Conservation (phyloP, 371 early-diverging fungal species). For the Lichtheimia ramosa region DNA sequence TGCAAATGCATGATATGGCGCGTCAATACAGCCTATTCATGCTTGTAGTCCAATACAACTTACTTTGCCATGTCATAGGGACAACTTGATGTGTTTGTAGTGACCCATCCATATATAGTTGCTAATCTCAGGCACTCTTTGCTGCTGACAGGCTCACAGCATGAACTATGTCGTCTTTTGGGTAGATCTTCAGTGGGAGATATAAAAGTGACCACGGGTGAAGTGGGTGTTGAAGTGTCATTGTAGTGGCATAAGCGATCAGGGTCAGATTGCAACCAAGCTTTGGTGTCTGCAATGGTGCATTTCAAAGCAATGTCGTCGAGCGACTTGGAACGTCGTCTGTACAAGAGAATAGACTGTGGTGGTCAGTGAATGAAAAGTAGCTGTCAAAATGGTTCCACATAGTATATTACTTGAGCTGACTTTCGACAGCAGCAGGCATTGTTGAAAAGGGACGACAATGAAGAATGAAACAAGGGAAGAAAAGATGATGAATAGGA, state of each 20-base stretch:
- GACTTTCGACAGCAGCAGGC: neutral
- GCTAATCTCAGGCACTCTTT: slow-evolving; percentile 51
- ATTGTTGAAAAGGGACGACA: neutral
- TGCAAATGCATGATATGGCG: too few species aligned
- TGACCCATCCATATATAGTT: slow-evolving; percentile 61
- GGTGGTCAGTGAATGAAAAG: neutral
- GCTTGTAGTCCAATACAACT: too few species aligned
- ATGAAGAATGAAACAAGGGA: slow-evolving; percentile 1
- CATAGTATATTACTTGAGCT: neutral
- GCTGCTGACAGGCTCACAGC: slow-evolving; percentile 35
- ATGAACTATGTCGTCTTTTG: slow-evolving; percentile 51
- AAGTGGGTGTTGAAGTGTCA: slow-evolving; percentile 12
- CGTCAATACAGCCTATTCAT: too few species aligned
- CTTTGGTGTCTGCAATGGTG: neutral
- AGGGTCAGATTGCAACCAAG: neutral
- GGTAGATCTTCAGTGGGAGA: neutral
- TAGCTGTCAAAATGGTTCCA: neutral
- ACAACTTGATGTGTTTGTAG: slow-evolving; percentile 3
- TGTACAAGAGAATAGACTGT: neutral
- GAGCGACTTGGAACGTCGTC: slow-evolving; percentile 43
- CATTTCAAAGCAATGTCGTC: slow-evolving; percentile 26
- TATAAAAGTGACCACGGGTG: slow-evolving; percentile 22
- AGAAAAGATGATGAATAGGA: neutral
- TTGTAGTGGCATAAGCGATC: slow-evolving; percentile 10
- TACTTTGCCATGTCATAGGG: slow-evolving; percentile 1